Percentiles rank a stretch among this genome's conserved stretches.
Conservation (phyloP, 805 yeast genomes). For the Cyberlindnera bimundalis region DNA sequence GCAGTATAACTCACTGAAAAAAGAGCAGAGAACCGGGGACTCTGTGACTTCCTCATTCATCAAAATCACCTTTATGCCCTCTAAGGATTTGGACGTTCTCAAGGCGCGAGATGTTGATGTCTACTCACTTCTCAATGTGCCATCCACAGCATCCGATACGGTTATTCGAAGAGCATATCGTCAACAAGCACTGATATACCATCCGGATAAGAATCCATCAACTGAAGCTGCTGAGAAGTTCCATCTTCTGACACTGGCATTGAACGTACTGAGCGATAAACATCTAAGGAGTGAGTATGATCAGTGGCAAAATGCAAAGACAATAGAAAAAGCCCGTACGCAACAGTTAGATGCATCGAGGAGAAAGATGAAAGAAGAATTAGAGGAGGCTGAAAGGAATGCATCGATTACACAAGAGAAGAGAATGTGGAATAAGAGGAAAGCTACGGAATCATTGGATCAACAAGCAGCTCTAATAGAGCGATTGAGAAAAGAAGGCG, state of each 20-base stretch:
- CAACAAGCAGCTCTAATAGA: conserved; percentile 19
- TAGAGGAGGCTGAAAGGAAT: conserved; percentile 22
- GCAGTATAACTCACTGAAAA: no score
- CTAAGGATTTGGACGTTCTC: conserved; percentile 22
- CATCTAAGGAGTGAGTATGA: conserved; percentile 84
- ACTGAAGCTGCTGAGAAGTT: conserved; percentile 91
- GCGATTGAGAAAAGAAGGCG: conserved; percentile 25
- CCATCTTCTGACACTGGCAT: conserved; percentile 79
- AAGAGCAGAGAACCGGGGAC: no score
- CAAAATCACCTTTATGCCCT: conserved; percentile 4
- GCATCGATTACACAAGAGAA: not conserved
- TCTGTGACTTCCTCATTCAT: no score
- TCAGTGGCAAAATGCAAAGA: conserved; percentile 21
- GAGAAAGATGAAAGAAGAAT: conserved; percentile 23
- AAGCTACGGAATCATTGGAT: conserved; percentile 7
- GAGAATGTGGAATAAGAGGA: conserved; percentile 17
- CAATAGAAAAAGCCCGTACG: conserved; percentile 8
- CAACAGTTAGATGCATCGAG: conserved; percentile 18
- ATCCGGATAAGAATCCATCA: conserved; percentile 77
- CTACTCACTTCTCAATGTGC: conserved; percentile 66
- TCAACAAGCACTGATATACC: conserved; percentile 71
- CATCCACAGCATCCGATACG: conserved; percentile 54
- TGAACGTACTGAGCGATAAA: conserved; percentile 76
- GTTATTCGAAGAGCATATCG: conserved; percentile 78
- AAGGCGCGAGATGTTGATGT: conserved; percentile 24